Conservation (phyloP, 306 rosid species). For the Glycine tomentella region DNA sequence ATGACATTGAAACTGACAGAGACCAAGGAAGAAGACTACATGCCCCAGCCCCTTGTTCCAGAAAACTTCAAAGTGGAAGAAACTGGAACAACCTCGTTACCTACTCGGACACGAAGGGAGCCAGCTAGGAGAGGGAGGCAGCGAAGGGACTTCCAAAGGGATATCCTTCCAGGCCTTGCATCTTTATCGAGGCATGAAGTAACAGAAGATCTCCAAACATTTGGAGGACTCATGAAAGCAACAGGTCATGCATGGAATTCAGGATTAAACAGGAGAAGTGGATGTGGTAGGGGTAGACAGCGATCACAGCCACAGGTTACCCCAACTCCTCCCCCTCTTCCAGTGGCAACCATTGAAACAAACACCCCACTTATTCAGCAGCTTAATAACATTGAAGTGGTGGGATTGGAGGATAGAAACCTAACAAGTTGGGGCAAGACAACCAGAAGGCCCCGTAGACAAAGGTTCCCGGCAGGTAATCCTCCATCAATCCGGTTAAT, state of each 20-base stretch:
- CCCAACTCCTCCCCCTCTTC: conserved; percentile 75
- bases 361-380: conserved; percentile 66
- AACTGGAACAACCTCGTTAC: conserved; percentile 57
- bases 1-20: conserved; percentile 78
- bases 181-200: conserved; percentile 95
- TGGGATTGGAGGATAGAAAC: conserved; percentile 84
- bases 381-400: conserved; percentile 62
- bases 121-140: conserved; percentile 92
- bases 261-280: conserved; percentile 79
- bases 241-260: conserved; percentile 88
- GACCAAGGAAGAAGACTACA: conserved; percentile 84
- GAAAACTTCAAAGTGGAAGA: conserved; percentile 72
- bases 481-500: conserved; percentile 69
- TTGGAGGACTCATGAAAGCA: conserved; percentile 95
- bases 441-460: conserved; percentile 91
- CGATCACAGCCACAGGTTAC: conserved; percentile 54
- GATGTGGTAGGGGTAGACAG: conserved; percentile 87
- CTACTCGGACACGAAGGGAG: conserved; percentile 69
- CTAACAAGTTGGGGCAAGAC: conserved; percentile 98
- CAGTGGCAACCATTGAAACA: conserved; percentile 50
- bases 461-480: conserved; percentile 80
- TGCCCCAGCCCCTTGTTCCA: conserved; percentile 87
- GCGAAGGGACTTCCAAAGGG: conserved; percentile 97
- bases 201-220: conserved; percentile 95
- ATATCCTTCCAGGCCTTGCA: conserved; percentile 92